These are phyloP conservation scores for Quercus mongolica DNA, from an alignment of 306 rosid genomes.

Conservation along the genomic window DNA sequence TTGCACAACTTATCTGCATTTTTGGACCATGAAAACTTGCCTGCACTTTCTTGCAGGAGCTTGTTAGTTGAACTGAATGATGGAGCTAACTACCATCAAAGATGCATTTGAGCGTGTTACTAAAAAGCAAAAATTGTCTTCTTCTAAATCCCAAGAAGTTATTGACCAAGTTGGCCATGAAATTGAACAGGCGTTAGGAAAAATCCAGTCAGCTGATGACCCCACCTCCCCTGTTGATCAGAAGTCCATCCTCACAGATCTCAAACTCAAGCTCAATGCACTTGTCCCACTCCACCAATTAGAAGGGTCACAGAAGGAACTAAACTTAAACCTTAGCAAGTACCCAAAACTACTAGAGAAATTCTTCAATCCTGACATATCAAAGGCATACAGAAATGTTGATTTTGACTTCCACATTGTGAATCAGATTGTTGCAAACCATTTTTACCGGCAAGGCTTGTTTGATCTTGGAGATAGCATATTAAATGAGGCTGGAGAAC, in stretches of 20 bases:
- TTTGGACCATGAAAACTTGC: slow-evolving; percentile 10
- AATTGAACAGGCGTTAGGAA: slow-evolving; percentile 58
- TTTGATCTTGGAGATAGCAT: slow-evolving; percentile 79
- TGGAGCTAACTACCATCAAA: slow-evolving; percentile 75
- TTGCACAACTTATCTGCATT: slow-evolving; percentile 12
- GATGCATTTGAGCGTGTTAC: slow-evolving; percentile 84
- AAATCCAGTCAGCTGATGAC: slow-evolving; percentile 48
- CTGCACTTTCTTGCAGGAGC: slow-evolving; percentile 42
- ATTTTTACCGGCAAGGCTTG: slow-evolving; percentile 65
- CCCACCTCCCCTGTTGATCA: slow-evolving; percentile 41
- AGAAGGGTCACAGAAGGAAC: slow-evolving; percentile 71
- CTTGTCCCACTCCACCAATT: slow-evolving; percentile 52
- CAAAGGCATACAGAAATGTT: slow-evolving; percentile 79
- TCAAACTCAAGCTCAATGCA: slow-evolving; percentile 52
- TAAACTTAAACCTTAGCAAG: slow-evolving; percentile 51
- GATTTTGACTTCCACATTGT: slow-evolving; percentile 64
- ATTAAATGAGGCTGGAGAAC: slow-evolving; percentile 63
- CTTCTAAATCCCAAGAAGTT: slow-evolving; percentile 72
- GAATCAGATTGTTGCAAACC: slow-evolving; percentile 66
- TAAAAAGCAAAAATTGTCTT: slow-evolving; percentile 84
- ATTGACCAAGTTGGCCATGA: slow-evolving; percentile 65
- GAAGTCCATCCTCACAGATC: slow-evolving; percentile 55
- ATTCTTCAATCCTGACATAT: slow-evolving; percentile 61
- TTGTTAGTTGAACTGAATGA: slow-evolving; percentile 29
- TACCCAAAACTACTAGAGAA: slow-evolving; percentile 64